These are phyloP conservation scores for Amaranthus cruentus DNA, from an alignment of 148 eudicot species.

Conservation along the genomic window DNA sequence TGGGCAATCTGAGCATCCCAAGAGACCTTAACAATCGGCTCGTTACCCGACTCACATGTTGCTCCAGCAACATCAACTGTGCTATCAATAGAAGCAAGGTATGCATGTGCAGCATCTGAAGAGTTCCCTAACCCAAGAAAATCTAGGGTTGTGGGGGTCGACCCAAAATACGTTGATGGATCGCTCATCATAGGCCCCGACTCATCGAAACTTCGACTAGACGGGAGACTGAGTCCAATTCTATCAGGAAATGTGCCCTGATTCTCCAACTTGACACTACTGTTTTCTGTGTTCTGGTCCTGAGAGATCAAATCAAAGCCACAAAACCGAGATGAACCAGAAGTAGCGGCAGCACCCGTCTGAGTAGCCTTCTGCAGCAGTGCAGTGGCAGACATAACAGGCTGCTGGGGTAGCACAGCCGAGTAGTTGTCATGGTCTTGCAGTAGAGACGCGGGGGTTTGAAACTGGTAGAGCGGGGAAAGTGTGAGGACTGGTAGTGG, in stretches of 20 bases:
- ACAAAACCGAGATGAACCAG: constrained; percentile 45
- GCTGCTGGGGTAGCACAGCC: constrained; percentile 30
- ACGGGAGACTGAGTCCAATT: constrained; percentile 37
- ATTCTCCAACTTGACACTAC: constrained; percentile 22
- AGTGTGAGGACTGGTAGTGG: constrained; percentile 58
- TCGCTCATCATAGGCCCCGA: constrained; percentile 32
- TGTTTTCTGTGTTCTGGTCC: constrained; percentile 2
- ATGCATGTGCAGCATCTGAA: constrained; percentile 36
- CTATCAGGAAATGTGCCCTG: constrained; percentile 24
- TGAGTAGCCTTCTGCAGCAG: constrained; percentile 74
- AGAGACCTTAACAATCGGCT: too few relatives aligned
- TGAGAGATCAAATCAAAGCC: constrained; percentile 40
- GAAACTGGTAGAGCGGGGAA: constrained; percentile 45
- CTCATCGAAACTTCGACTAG: constrained; percentile 14
- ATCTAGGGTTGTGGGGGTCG: constrained; percentile 60
- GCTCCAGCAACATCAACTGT: constrained; percentile 22
- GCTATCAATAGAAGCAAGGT: constrained; percentile 36
- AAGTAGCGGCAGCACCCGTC: constrained; percentile 53
- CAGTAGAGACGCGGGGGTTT: constrained; percentile 28
- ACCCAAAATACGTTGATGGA: constrained; percentile 32
- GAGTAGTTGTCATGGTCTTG: constrained; percentile 22
- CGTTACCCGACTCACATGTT: constrained; percentile 22
- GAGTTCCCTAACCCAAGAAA: constrained; percentile 57
- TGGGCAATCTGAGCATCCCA: too few relatives aligned
- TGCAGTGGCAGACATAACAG: constrained; percentile 70